phyloP scores from a whole-genome alignment of 257 asterid species.

The Prunella vulgaris region DNA sequence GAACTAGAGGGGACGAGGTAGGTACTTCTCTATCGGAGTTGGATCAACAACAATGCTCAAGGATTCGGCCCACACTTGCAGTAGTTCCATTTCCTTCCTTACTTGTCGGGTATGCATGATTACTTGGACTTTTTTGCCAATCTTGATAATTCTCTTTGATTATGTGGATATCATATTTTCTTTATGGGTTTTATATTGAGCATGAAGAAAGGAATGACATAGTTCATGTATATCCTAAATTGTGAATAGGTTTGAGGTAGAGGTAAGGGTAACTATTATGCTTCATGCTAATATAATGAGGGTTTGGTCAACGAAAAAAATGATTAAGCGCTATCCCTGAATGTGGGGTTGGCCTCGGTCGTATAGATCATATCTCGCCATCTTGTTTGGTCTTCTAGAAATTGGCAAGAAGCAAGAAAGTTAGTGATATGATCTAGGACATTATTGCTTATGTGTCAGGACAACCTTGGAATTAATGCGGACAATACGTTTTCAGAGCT shows the following conservation, averaged over 20 bases:
- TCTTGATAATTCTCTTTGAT: not conserved
- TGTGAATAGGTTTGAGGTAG: not conserved
- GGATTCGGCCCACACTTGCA: conserved; percentile 77
- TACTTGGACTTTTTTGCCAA: not conserved
- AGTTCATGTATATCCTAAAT: not conserved
- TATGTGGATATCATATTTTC: conserved; percentile 3
- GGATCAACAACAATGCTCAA: conserved; percentile 66
- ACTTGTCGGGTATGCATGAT: conserved; percentile 82
- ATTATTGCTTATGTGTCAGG: not conserved
- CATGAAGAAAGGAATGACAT: not conserved
- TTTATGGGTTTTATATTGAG: not conserved
- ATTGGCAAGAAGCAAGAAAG: conserved; percentile 11
- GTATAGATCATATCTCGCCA: not conserved
- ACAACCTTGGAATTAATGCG: conserved; percentile 1
- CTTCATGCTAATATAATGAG: not conserved
- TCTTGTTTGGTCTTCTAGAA: not conserved
- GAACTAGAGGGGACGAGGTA: conserved; percentile 61
- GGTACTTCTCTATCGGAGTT: conserved; percentile 50
- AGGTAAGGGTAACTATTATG: not conserved
- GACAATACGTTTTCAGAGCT: not conserved
- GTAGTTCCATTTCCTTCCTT: conserved; percentile 92
- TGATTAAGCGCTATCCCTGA: not conserved
- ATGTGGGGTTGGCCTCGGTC: not conserved
- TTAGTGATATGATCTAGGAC: not conserved
- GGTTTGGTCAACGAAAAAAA: not conserved